phyloP scores from a whole-genome alignment of 2,329 filamentous ascomycete species.

The Talaromyces sp. region DNA sequence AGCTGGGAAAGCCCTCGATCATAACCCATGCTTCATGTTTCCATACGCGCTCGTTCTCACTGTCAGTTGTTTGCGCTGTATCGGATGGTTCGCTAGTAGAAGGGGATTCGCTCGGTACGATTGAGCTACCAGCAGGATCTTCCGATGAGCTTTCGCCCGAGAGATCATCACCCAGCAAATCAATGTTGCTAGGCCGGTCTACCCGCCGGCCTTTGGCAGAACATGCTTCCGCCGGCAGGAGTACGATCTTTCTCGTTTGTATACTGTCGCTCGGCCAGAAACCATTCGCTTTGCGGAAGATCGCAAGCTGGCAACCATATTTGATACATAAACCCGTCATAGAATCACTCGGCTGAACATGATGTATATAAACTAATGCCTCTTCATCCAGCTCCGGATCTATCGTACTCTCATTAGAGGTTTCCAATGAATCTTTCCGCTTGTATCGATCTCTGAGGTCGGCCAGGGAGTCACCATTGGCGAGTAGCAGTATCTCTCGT shows the following conservation, averaged over 20 bases:
- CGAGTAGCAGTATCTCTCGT: constrained; percentile 44
- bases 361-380: constrained; percentile 85
- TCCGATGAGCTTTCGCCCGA: constrained; percentile 25
- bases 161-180: constrained; percentile 27
- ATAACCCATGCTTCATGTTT: constrained; percentile 86
- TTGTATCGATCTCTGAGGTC: constrained; percentile 41
- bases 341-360: constrained; percentile 76
- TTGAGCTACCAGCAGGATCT: constrained; percentile 35
- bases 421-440: constrained; percentile 44
- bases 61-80: constrained; percentile 28
- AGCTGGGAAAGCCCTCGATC: constrained; percentile 65
- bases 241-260: constrained; percentile 73
- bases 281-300: constrained; percentile 81
- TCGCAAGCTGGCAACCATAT: constrained; percentile 80
- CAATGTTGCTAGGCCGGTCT: constrained; percentile 27
- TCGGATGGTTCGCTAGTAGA: constrained; percentile 7
- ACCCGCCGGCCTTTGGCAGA: constrained; percentile 69
- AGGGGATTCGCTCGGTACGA: constrained; percentile 25
- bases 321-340: constrained; percentile 86
- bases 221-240: constrained; percentile 86
- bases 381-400: constrained; percentile 60
- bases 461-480: constrained; percentile 38
- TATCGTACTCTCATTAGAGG: constrained; percentile 23
- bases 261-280: constrained; percentile 93
- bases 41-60: constrained; percentile 67